Conservation (phyloP, 2,329 filamentous ascomycete genomes). For the Dothideomycetidae sp. region DNA sequence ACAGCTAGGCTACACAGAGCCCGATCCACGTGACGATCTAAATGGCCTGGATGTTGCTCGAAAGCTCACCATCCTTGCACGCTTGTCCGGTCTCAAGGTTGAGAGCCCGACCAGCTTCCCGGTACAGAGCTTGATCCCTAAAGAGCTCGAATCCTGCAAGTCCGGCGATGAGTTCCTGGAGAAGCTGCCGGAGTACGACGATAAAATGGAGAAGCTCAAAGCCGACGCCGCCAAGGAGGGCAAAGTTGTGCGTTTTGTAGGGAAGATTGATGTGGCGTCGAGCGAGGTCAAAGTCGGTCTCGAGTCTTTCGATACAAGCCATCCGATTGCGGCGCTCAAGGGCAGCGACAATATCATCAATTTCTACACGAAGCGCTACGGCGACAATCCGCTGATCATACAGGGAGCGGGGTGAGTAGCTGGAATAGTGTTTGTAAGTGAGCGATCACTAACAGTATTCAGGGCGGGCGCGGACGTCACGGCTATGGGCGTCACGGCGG, state of each 20-base stretch:
- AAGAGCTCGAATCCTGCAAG: constrained; percentile 60
- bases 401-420: constrained; percentile 60
- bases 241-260: constrained; percentile 89
- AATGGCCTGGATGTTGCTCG: constrained; percentile 86
- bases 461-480: constrained; percentile 83
- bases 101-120: constrained; percentile 80
- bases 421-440: constrained; percentile 1
- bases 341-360: constrained; percentile 98
- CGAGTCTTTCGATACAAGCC: constrained; percentile 66
- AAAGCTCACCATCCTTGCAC: constrained; percentile 87
- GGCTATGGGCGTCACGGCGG: constrained; percentile 91
- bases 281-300: constrained; percentile 82
- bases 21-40: constrained; percentile 71
- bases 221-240: constrained; percentile 69
- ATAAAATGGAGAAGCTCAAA: constrained; percentile 81
- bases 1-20: constrained; percentile 81
- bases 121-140: constrained; percentile 83
- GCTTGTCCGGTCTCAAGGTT: constrained; percentile 67
- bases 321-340: constrained; percentile 87
- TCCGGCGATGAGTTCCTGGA: constrained; percentile 78
- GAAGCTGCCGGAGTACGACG: constrained; percentile 67
- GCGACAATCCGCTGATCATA: constrained; percentile 77
- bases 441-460: constrained; percentile 5
- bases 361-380: constrained; percentile 95
- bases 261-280: constrained; percentile 72